These are phyloP conservation scores for Chenopodium suecicum DNA, from an alignment of 148 eudicot genomes.

Conservation along the genomic window DNA sequence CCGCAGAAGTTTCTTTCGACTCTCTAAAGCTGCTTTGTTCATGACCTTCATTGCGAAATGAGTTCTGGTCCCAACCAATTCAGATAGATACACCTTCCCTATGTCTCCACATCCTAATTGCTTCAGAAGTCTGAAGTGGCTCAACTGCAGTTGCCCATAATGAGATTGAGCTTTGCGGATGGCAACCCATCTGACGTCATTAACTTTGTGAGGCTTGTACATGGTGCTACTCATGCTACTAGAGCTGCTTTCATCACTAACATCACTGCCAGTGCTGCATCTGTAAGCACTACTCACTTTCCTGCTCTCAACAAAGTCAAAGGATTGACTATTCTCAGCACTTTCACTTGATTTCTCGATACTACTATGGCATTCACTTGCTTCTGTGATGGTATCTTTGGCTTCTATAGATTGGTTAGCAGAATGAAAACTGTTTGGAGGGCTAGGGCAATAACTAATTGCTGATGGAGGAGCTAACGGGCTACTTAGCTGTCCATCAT, in stretches of 20 bases:
- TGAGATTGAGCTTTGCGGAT: slow-evolving; percentile 62
- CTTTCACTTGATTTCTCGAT: slow-evolving; percentile 51
- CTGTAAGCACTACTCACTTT: slow-evolving; percentile 69
- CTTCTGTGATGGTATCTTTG: slow-evolving; percentile 69
- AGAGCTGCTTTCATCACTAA: slow-evolving; percentile 87
- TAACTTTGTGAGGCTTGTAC: slow-evolving; percentile 85
- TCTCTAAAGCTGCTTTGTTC: slow-evolving; percentile 70
- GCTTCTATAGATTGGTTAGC: slow-evolving; percentile 71
- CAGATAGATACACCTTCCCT: slow-evolving; percentile 76
- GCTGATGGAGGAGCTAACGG: slow-evolving; percentile 37
- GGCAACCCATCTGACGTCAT: slow-evolving; percentile 86
- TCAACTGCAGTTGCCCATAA: slow-evolving; percentile 58
- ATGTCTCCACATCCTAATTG: slow-evolving; percentile 86
- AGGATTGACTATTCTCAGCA: slow-evolving; percentile 42
- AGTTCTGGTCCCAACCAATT: slow-evolving; percentile 69
- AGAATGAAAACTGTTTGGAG: slow-evolving; percentile 66
- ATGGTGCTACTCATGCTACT: slow-evolving; percentile 58
- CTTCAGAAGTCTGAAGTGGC: slow-evolving; percentile 67
- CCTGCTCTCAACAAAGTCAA: slow-evolving; percentile 62
- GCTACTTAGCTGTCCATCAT: slow-evolving; percentile 21
- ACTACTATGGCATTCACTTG: slow-evolving; percentile 60
- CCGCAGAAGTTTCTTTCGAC: slow-evolving; percentile 79
- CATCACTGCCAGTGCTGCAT: slow-evolving; percentile 78
- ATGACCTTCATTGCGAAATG: slow-evolving; percentile 90
- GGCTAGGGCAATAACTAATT: slow-evolving; percentile 53